Conservation (phyloP, 2,329 filamentous ascomycete genomes). For the Fusarium hainanense region DNA sequence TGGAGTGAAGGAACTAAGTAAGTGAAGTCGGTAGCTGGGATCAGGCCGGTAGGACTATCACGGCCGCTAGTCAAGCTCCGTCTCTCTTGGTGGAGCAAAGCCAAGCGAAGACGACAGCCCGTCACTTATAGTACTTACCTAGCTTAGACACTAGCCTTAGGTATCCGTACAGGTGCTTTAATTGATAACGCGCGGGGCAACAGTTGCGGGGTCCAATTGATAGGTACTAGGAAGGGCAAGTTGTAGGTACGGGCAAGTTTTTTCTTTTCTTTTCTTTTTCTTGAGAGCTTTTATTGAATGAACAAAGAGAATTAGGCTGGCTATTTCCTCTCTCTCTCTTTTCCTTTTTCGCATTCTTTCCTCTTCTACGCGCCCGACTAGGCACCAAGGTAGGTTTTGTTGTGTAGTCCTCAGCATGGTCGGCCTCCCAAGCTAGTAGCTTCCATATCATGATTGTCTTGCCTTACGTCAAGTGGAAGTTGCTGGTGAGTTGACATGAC, state of each 20-base stretch:
- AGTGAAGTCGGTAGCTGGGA: not conserved
- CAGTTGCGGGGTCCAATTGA: not conserved
- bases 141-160: not conserved
- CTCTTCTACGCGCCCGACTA: not conserved
- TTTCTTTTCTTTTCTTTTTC: too few species aligned
- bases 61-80: conserved; percentile 13
- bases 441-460: not conserved
- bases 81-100: conserved; percentile 20
- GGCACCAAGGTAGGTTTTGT: not conserved
- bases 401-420: conserved; percentile 27
- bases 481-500: conserved; percentile 14
- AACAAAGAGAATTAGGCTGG: not conserved
- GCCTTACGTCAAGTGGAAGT: not conserved
- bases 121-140: too few species aligned
- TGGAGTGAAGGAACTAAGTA: not conserved
- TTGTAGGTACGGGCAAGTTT: not conserved
- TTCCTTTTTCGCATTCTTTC: not conserved
- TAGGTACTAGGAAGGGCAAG: too few species aligned
- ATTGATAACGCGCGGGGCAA: not conserved
- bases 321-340: not conserved
- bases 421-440: conserved; percentile 31
- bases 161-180: not conserved
- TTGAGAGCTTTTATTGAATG: not conserved
- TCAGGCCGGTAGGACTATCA: conserved; percentile 8
- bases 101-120: not conserved